Evolutionary conservation across 495 filamentous ascomycete species (phyloP), one percentile per base, ranked within the genome.

Genomic region (Polyplosphaeria fusca): DNA sequence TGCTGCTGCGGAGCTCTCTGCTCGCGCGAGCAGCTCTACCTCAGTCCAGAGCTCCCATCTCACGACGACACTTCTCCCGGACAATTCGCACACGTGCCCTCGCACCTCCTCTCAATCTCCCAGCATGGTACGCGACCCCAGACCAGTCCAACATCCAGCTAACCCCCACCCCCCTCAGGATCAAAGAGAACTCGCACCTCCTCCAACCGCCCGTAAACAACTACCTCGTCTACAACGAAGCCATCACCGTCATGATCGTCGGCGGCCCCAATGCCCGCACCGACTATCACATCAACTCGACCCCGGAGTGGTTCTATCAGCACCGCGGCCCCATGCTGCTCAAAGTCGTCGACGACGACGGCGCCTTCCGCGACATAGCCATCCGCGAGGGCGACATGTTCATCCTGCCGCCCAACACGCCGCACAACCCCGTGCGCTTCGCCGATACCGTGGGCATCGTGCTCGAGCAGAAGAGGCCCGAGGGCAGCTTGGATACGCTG

Each of bases 231-330:
- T 93, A 95, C 74, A 85, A 95, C 65, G 77, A 83, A 30, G 77
- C 82, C 57, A 79, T 90, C 28, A 89, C 86, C 22, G 86, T 92
- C 51, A 90, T 91, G 85, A 91, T 98, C 60, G 91, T 98, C 52
- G 93, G 93, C 65, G 94, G 93, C 13, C 93, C 93, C 51, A 98
- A 98, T 71, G 89, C 89, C 14, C 84, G 93, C 58, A 95, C 91
- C 46, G 94, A 97, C 78, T 98, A 95, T 76, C 93, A 97, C 78
- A 95, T 98, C 77, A 98, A 98, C 76, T 76, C 84, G 47, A 98
- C 93, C 0, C 84, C 93, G 5, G 93, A 98, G 67, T 97, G 90
- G 82, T 98, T 97, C 80, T 98, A 94, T 78, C 92, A 96, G 69
- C 87, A 96, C 77, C 82, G 83, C 53, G 93, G 93, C 44, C 82